Evolutionary conservation across 306 rosid species (phyloP).

Genomic region (Vicia sativa): DNA sequence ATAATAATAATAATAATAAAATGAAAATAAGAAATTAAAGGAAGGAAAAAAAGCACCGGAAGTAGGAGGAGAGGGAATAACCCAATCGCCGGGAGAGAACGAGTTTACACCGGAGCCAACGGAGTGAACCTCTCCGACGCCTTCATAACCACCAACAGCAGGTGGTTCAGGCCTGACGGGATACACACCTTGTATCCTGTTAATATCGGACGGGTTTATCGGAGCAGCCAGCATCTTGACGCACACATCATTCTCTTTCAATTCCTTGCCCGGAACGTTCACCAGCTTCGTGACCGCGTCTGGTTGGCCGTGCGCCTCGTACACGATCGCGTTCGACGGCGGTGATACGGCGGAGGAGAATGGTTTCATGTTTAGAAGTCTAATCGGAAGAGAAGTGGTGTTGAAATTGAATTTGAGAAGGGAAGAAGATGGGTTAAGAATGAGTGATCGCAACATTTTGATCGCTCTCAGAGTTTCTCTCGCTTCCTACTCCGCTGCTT

Average conservation of each 20-base stretch:
- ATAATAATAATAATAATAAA: neutral
- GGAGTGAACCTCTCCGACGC: conserved; percentile 78
- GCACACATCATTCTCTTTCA: conserved; percentile 80
- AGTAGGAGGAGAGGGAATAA: conserved; percentile 90
- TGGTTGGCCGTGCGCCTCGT: conserved; percentile 77
- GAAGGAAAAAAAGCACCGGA: conserved; percentile 50
- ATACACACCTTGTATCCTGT: conserved; percentile 89
- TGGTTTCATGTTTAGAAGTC: conserved; percentile 32
- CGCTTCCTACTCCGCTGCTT: neutral
- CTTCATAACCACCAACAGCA: conserved; percentile 93
- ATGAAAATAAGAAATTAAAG: neutral
- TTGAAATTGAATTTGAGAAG: conserved; percentile 6
- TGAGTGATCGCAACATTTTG: conserved; percentile 51
- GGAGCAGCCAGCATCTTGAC: conserved; percentile 93
- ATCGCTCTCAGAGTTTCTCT: conserved; percentile 24
- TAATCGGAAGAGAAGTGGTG: neutral
- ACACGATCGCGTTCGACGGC: conserved; percentile 85
- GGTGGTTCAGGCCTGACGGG: conserved; percentile 88
- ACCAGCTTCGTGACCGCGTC: conserved; percentile 67
- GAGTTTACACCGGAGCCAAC: conserved; percentile 67
- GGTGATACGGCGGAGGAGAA: conserved; percentile 71
- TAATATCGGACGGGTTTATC: conserved; percentile 86
- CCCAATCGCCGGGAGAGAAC: conserved; percentile 80
- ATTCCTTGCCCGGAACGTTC: conserved; percentile 58
- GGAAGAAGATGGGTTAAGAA: conserved; percentile 37